Evolutionary conservation across 106 monocot genomes (phyloP).

Genomic region (Triglochin maritima): DNA sequence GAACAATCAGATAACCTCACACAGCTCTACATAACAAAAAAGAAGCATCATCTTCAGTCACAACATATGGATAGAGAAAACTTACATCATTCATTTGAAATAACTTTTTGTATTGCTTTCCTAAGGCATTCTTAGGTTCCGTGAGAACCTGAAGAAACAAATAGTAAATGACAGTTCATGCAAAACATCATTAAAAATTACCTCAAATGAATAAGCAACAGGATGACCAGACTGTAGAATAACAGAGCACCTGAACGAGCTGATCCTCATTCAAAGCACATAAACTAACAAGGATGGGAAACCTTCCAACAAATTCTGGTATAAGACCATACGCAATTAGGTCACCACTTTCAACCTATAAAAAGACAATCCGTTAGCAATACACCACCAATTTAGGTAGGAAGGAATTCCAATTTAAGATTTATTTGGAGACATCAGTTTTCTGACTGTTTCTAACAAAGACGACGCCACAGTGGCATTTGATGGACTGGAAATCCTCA

Average conservation of each 20-base stretch:
- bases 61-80: not conserved
- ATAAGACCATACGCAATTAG: slow-evolving; percentile 79
- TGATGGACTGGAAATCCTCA: slow-evolving; percentile 35
- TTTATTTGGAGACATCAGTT: not conserved
- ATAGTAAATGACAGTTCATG: not conserved
- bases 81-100: slow-evolving; percentile 84
- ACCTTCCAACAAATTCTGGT: slow-evolving; percentile 85
- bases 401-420: not conserved
- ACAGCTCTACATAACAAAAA: not conserved
- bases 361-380: not conserved
- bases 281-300: slow-evolving; percentile 57
- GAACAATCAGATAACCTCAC: not conserved
- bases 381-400: not conserved
- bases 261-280: slow-evolving; percentile 59
- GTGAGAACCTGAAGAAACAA: slow-evolving; percentile 47
- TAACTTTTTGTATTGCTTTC: slow-evolving; percentile 71
- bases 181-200: not conserved
- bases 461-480: slow-evolving; percentile 47
- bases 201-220: not conserved
- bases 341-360: slow-evolving; percentile 70
- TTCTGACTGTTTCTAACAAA: slow-evolving; percentile 53
- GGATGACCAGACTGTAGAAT: too few species aligned
- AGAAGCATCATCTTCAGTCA: not conserved
- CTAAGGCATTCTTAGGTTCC: slow-evolving; percentile 74
- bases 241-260: slow-evolving; percentile 46